phyloP scores from a whole-genome alignment of 2,329 filamentous ascomycete species.

The Parafenestella ontariensis region DNA sequence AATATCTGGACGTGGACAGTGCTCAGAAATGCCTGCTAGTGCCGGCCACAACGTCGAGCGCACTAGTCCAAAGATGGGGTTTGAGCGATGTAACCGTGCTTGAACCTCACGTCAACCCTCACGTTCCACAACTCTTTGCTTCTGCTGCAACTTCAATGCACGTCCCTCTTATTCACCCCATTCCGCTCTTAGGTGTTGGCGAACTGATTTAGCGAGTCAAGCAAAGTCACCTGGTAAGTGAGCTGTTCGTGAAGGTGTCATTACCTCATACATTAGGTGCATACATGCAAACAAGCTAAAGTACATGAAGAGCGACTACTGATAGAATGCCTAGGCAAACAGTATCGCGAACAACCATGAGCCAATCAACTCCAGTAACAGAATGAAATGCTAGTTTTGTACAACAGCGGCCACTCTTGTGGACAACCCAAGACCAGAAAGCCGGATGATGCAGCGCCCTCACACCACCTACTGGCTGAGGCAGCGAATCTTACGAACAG shows the following conservation, averaged over 20 bases:
- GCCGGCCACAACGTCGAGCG: neutral
- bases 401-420: constrained; percentile 2
- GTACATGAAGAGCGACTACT: constrained; percentile 31
- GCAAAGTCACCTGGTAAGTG: neutral
- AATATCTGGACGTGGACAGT: neutral
- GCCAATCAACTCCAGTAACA: constrained; percentile 15
- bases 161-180: constrained; percentile 14
- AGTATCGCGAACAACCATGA: constrained; percentile 18
- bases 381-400: constrained; percentile 22
- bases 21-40: neutral
- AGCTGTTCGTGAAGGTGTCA: constrained; percentile 9
- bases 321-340: constrained; percentile 21
- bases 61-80: neutral
- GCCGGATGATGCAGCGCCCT: neutral
- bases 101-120: constrained; percentile 15
- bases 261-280: constrained; percentile 35
- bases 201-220: neutral
- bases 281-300: constrained; percentile 26
- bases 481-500: constrained; percentile 4
- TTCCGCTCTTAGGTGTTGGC: constrained; percentile 8
- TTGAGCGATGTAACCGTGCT: constrained; percentile 4
- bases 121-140: constrained; percentile 18
- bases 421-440: neutral
- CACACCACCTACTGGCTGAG: neutral
- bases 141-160: constrained; percentile 24